Base-by-base conservation (phyloP, 352 stramenopile genomes). In the Phytophthora kernoviae region DNA sequence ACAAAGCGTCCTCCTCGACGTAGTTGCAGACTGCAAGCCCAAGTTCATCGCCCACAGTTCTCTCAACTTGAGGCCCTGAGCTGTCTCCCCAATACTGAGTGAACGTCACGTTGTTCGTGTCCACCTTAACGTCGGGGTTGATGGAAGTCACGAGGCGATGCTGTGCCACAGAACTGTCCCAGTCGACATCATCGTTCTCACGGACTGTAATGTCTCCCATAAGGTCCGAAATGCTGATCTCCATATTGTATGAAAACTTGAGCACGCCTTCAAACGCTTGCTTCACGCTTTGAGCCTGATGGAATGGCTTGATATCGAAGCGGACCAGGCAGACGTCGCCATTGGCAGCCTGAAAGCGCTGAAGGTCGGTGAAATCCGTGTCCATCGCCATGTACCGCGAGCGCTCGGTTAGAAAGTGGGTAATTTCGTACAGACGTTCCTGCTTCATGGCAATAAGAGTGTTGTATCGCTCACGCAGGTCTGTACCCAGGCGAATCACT, bases 301-400 rank as follows among this genome's bases (percentile, higher is more conserved):
- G 37, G 40, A 87, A 60, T n/a, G 77, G 74, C n/a, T 70, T 81
- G 18, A 84, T 68, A 51, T 87, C 77, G 39, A 82, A 84, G 30
- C 68, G 58, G n/a, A 67, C 40, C n/a, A 69, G 36, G 41, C 53
- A 72, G 21, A 73, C 59, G 49, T 79, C 73, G n/a, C 65, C 60
- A 27, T 76, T 65, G 11, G 30, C 55, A 14, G 50, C 62, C 50
- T 73, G 67, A 18, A 77, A 77, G 12, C 69, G 64, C 58, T 82
- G 73, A 6, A 65, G 46, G 21, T 81, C 71, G 20, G 65, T 62
- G 21, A 72, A 80, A 24, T 77, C 46, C 11, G 56, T 65, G 7
- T 76, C 45, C 33, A 70, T 58, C 27, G 62, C 55, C 52, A 87
- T 65, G 17, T 65, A 68, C 1, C 57, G 53, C 11, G 66, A 71